Base-by-base conservation (phyloP, 148 eudicot genomes). In the Pharnaceum exiguum region DNA sequence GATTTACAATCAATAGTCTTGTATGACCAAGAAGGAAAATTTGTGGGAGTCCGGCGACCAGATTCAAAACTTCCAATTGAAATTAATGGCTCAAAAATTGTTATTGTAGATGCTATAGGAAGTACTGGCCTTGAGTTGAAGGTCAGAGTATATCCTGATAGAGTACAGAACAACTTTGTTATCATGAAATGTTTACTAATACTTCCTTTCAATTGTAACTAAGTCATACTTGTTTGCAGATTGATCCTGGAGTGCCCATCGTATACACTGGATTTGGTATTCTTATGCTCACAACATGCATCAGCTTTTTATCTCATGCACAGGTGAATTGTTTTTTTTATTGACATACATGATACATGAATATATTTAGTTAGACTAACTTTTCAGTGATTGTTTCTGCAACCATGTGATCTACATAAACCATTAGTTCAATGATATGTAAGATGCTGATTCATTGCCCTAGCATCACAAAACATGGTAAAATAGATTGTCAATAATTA, bases 211-310 rank as follows among this genome's bases (percentile, higher is more conserved):
- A 35, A 19, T 12, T 66, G 24, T 12, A 3, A 42, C 46, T 66
- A 53, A 66, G 43, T 23, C n/a, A 39, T 46, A 8, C 46, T 48
- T 51, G 38, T 63, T 54, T 13, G n/a, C 84, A 88, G 96, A 91
- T 80, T 67, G 98, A 91, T 61, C 96, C 98, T 17, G 96, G 96
- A 10, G 96, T 88, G 51, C 98, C 98, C 13, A 32, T 87, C 64
- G 98, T 93, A 27, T 93, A 93, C 78, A 83, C 96, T 71, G 96
- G 96, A 48, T 88, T 93, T 75, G 98, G 98, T 55, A 78, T 80
- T 70, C 75, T 93, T 15, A 93, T 93, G 98, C 96, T 93, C 63
- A 88, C 98, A 35, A 93, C 96, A 51, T 85, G 89, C 70, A 81
- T 93, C 77, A 93, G 98, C 71, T 93, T 68, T 65, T 57, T 88